Base-by-base conservation (phyloP, 225 moss, liverwort and hornwort genomes). In the Bryoerythrophyllum caledonicum region DNA sequence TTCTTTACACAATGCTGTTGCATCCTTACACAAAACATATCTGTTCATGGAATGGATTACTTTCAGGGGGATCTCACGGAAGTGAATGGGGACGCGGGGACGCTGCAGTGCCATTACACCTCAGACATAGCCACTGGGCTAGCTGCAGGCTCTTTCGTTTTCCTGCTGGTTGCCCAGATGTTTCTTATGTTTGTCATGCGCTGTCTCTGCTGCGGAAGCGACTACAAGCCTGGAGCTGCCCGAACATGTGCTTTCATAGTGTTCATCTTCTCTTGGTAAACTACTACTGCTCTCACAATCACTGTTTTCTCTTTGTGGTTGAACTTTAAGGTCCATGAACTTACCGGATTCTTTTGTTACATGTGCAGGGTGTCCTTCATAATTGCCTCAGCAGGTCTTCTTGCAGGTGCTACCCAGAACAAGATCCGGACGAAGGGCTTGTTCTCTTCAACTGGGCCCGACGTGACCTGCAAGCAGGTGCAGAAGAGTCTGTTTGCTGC, bases 181-280 rank as follows among this genome's bases (percentile, higher is more conserved):
- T 75, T 84, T 25, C 75, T 84, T 25, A 86, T 84, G 84, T 60
- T 82, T 66, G 70, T 89, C 49, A 82, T 84, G 24, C 82, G 86
- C 13, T 86, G 86, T 78, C 79, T 89, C 64, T 89, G 86, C 67
- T 89, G 79, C 25, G 82, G 89, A 12, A 64, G 72, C 20, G 84
- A 74, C 61, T 80, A 80, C 78, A 86, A 86, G 72, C 72, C 86
- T 27, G 86, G 86, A 46, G 80, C 37, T 75, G 78, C 84, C 10
- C 77, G 84, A 48, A 76, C 79, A 5, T 60, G 80, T 40, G 84
- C 78, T 20, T 9, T 82, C 38, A 27, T 86, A 3, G 69, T 82
- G 67, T 86, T 84, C 75, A 72, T 82, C 65, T 74, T 89, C 51
- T 80, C 82, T 53, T 89, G 86, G 86, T 86, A 80, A 63, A 66